Percentiles rank a stretch among this genome's conserved stretches.
Conservation (phyloP, 202 grass and related monocot genomes). For the Digitaria exilis region DNA sequence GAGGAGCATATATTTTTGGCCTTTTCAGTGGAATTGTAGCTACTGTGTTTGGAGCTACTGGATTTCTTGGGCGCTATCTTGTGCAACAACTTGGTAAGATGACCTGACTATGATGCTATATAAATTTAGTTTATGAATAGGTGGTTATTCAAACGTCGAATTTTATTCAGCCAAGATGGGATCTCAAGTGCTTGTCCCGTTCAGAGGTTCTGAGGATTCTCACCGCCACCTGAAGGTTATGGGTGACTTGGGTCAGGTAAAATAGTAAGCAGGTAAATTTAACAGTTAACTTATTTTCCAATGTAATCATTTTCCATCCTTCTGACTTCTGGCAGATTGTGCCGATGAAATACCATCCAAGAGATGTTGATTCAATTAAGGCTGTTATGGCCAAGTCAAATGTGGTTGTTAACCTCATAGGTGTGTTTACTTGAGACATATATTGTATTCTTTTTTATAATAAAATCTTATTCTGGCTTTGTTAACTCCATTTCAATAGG, state of each 20-base stretch:
- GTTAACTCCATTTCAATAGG: conserved; percentile 50
- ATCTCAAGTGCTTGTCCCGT: conserved; percentile 94
- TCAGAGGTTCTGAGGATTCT: conserved; percentile 91
- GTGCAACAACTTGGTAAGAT: conserved; percentile 91
- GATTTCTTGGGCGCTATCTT: conserved; percentile 94
- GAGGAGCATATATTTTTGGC: background rate
- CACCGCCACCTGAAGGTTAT: conserved; percentile 93
- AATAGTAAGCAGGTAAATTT: background rate
- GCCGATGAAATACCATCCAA: conserved; percentile 91
- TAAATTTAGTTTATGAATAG: conserved; percentile 20
- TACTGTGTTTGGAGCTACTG: conserved; percentile 95
- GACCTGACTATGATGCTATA: conserved; percentile 15
- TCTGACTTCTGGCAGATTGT: conserved; percentile 68
- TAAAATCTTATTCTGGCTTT: conserved; percentile 19
- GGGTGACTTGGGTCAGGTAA: conserved; percentile 94
- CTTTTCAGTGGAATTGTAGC: conserved; percentile 84
- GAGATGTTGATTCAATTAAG: conserved; percentile 91
- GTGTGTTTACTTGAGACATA: conserved; percentile 45
- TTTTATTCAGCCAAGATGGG: conserved; percentile 92
- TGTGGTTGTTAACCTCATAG: conserved; percentile 95
- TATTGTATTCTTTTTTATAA: background rate
- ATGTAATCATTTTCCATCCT: conserved; percentile 11
- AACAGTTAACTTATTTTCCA: conserved; percentile 8
- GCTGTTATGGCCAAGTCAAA: conserved; percentile 95
- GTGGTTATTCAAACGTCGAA: background rate